Evolutionary conservation across 1,139 yeast genomes (phyloP), one percentile per base, ranked within the genome.

Genomic region (Saccharomyces hybrid): DNA sequence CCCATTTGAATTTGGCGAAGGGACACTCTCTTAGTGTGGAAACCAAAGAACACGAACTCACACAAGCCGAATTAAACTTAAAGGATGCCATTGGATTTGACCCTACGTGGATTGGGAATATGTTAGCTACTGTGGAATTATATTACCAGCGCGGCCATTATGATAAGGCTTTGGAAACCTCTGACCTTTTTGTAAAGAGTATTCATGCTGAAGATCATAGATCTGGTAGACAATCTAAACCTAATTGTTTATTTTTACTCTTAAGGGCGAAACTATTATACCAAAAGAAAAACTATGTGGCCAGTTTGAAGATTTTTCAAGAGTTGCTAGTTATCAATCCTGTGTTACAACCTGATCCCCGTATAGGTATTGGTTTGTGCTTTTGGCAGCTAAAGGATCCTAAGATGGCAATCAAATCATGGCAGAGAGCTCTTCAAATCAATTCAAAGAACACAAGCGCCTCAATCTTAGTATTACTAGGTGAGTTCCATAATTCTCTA

Each of bases 361-460:
- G 99, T 71, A 79, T 93, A 56, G 99, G 99, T 26, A 84, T 93
- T 60, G 99, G 99, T 46, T 75, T 93, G 62, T 91, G 98, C 70
- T 91, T 85, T 67, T 93, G 97, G 97, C 82, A 83, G 58, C 74
- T 93, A 57, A 85, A 85, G 54, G 96, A 89, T 67, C 80, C 81
- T 59, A 78, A 79, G 49, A 80, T 89, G 76, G 98, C 99, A 0
- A 67, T 79, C 8, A 75, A 75, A 49, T 84, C 98, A 0, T 95
- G 98, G 98, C 79, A 81, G 60, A 80, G 98, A 64, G 77, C 89
- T 1, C 72, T 84, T 48, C 88, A 85, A 65, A 71, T 91, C 51
- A 81, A 87, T 58, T 81, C 85, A 3, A 66, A 72, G 20, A 82
- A 83, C 61, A 67, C 76, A n/a, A 80, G 82, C 55, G 90, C 90